Conservation (phyloP, 2,329 filamentous ascomycete species). For the Talaromyces marneffei region DNA sequence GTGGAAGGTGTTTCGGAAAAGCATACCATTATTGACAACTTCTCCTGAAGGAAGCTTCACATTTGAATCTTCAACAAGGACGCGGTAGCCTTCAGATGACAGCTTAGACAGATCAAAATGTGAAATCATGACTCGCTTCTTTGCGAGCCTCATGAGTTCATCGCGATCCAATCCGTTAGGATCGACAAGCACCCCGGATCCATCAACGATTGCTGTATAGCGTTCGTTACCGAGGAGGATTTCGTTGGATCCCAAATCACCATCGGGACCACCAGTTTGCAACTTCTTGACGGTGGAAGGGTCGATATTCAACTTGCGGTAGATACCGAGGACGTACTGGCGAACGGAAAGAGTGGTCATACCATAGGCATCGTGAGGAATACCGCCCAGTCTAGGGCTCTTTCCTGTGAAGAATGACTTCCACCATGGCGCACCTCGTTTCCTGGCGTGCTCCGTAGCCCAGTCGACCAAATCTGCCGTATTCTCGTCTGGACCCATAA, state of each 20-base stretch:
- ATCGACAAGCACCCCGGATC: conserved; percentile 88
- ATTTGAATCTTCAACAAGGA: conserved; percentile 86
- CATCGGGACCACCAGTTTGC: conserved; percentile 95
- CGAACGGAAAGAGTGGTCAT: conserved; percentile 98
- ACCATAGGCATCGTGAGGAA: conserved; percentile 91
- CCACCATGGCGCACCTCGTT: conserved; percentile 92
- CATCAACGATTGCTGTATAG: conserved; percentile 93
- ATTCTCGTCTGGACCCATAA: conserved; percentile 99
- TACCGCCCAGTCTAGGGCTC: conserved; percentile 90
- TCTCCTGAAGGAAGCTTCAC: conserved; percentile 84
- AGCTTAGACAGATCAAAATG: conserved; percentile 82
- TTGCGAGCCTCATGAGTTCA: conserved; percentile 79
- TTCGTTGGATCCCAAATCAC: conserved; percentile 95
- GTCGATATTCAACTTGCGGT: conserved; percentile 89
- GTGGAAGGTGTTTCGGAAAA: conserved; percentile 97
- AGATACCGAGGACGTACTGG: conserved; percentile 93
- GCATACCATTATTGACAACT: conserved; percentile 79
- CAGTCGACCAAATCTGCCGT: conserved; percentile 95
- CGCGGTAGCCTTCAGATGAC: conserved; percentile 80
- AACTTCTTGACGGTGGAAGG: conserved; percentile 81
- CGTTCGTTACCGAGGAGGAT: conserved; percentile 94
- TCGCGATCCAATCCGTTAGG: conserved; percentile 79
- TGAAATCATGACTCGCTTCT: conserved; percentile 80
- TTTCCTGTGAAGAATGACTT: conserved; percentile 99
- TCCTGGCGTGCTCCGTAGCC: conserved; percentile 92